phyloP scores from a whole-genome alignment of 192 early-diverging fungal species.

The Funneliformis geosporum region DNA sequence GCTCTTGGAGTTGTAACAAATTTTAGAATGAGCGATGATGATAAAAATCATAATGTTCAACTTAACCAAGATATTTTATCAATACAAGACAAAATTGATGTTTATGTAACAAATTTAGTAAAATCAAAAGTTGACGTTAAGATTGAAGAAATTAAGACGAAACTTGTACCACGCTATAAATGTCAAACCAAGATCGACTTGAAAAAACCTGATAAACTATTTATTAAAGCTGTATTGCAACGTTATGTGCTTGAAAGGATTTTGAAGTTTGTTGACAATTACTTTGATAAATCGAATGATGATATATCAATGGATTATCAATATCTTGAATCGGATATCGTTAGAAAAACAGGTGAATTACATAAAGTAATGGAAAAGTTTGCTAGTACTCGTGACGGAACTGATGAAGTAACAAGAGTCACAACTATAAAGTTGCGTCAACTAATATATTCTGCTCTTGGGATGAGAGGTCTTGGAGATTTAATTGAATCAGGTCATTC shows the following conservation, averaged over 20 bases:
- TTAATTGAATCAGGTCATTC: neutral
- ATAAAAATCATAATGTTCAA: conserved; percentile 11
- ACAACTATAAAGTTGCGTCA: neutral
- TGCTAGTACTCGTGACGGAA: neutral
- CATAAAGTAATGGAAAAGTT: neutral
- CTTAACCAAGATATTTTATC: neutral
- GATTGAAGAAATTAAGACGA: neutral
- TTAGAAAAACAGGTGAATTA: neutral
- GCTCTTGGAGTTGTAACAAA: conserved; percentile 7
- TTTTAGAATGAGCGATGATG: neutral
- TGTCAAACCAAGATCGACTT: neutral
- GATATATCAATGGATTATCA: neutral
- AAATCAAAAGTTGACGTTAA: neutral
- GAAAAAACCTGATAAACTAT: neutral
- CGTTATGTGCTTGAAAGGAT: neutral
- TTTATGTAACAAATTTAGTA: neutral
- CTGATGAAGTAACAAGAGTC: neutral
- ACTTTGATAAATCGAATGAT: neutral
- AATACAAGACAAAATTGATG: neutral
- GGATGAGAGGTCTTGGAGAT: neutral
- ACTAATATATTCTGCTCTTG: neutral
- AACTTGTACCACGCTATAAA: neutral
- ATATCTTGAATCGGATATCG: neutral
- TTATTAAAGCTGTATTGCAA: conserved; percentile 4
- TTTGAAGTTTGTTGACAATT: neutral